Evolutionary conservation across 1,284 basidiomycete species (phyloP), one percentile per base, ranked within the genome.

Genomic region (Spongispora temasekensis): DNA sequence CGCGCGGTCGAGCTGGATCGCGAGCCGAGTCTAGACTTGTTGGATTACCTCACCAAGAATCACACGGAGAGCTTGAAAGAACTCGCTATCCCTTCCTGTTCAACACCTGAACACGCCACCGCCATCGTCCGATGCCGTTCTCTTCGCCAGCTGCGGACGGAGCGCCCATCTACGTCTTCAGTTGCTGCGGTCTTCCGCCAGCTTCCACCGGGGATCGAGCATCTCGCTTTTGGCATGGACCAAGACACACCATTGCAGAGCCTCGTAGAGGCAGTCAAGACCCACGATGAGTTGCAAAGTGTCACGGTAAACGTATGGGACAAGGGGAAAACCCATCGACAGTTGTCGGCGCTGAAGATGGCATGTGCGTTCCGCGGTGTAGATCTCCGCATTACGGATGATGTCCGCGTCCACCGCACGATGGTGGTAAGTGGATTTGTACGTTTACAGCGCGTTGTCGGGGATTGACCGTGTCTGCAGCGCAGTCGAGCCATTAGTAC

Each of bases 141-240:
- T 35, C 80, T 90, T 55, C 76, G 76, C 48, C 80, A 82, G 68
- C 74, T 90, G 64, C 76, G 77, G 62, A 76, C 83, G 65, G 87
- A 85, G 73, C 80, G 77, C 67, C 76, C 82, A 44, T 78, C 76
- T 64, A 73, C 76, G 27, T 76, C 79, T 51, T 52, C 57, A 30
- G 59, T 71, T 12, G 75, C 80, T 21, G 65, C 75, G 57, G 68
- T 86, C 56, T 83, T 79, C 75, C 82, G 79, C 60, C 71, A 75
- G n/a, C 75, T 88, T 55, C 82, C 86, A 21, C 61, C 67, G 17
- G 71, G 75, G 15, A 68, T 89, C 23, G 77, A 83, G 65, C 83
- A 85, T 61, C 67, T 90, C 42, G 83, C 85, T 30, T 75, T 90
- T 42, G 83, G 86, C 21, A 70, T 90, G 53, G 82, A 84, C 67